phyloP scores from a whole-genome alignment of 257 asterid species.

The Solanum gracilifrons region DNA sequence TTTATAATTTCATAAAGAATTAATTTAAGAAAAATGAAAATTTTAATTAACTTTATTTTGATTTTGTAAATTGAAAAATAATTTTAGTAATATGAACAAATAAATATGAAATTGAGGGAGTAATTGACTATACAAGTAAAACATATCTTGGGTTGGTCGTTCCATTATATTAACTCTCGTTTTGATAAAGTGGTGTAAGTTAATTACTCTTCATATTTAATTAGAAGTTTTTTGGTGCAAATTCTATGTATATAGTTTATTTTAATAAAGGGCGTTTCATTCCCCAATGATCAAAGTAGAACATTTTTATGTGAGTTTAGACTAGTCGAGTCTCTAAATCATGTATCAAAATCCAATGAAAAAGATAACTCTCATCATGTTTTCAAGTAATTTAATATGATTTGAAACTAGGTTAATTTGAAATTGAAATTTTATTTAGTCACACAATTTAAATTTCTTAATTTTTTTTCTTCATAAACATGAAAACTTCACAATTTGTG shows the following conservation, averaged over 20 bases:
- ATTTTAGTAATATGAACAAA: neutral
- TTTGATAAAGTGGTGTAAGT: neutral
- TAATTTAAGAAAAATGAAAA: neutral
- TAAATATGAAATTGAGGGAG: neutral
- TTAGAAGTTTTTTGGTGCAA: neutral
- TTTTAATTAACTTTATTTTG: too few relatives aligned
- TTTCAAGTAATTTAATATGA: neutral
- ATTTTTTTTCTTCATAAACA: neutral
- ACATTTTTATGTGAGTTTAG: neutral
- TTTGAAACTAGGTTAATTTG: neutral
- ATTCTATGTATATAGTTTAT: neutral
- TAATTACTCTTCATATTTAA: neutral
- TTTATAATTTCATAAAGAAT: neutral
- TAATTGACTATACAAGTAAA: neutral
- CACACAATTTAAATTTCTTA: fast-evolving
- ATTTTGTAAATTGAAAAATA: neutral
- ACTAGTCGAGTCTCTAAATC: neutral
- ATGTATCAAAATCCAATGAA: neutral
- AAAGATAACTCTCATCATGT: neutral
- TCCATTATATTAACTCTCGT: neutral
- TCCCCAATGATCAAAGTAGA: neutral
- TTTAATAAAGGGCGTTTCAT: neutral
- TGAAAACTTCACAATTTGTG: neutral
- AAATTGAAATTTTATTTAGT: neutral
- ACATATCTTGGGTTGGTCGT: neutral